Percentiles rank a stretch among this genome's conserved stretches.
These are phyloP conservation scores for Paramecium pentaurelia DNA, from an alignment of 73 alveolate species.

Conservation along the genomic window DNA sequence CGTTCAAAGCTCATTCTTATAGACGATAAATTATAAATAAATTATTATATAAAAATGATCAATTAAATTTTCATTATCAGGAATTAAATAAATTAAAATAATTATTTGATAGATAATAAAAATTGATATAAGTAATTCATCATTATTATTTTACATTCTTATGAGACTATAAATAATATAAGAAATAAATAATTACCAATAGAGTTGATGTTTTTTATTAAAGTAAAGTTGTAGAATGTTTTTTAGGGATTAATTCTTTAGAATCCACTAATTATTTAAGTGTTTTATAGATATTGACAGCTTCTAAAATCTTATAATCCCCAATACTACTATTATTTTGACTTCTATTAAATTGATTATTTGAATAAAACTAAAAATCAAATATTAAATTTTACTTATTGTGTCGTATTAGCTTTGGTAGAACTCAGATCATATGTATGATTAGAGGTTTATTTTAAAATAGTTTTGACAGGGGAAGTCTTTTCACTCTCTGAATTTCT, in stretches of 20 bases:
- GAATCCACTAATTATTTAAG: neutral
- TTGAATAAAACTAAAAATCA: neutral
- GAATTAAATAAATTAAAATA: neutral
- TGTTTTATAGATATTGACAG: neutral
- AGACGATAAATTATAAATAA: conserved; percentile 28
- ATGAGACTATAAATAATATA: neutral
- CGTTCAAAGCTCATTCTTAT: conserved; percentile 25
- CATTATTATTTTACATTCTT: neutral
- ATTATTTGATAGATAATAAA: neutral
- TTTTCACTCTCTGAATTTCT: neutral
- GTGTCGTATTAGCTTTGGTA: neutral
- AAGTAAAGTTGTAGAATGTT: neutral
- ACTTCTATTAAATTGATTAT: neutral
- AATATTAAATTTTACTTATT: neutral
- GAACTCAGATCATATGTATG: neutral
- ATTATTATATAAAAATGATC: neutral
- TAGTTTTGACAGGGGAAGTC: neutral
- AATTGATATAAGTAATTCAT: neutral
- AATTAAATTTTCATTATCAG: neutral
- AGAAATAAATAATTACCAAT: neutral
- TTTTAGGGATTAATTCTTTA: neutral
- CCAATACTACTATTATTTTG: neutral
- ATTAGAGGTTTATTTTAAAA: neutral
- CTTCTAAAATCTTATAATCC: neutral
- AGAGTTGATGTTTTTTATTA: neutral